Base-by-base conservation (phyloP, 2,329 filamentous ascomycete genomes). In the Amylocarpus encephaloides region DNA sequence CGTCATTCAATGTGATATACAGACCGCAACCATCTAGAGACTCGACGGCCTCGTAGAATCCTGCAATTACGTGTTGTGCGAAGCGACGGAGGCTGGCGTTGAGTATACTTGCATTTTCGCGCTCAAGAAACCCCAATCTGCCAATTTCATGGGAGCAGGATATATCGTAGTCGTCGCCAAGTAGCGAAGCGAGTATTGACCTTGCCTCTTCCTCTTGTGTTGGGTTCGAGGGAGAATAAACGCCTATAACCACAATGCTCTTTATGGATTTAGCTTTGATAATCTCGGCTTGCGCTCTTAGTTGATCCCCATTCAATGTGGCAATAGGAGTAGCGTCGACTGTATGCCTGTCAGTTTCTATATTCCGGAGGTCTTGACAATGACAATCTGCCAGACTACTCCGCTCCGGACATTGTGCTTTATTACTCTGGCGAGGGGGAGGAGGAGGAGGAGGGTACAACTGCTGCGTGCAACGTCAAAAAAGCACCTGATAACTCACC, bases 1-100 rank as follows among this genome's bases (percentile, higher is more conserved):
- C 80, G 55, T 84, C 80, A 43, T 85, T 85, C 57, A 83, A 76
- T 0, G 80, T 81, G 35, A 85, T 69, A 53, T 80, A 84, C 3
- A 59, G 43, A 16, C 57, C 61, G 44, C 57, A 61, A 0, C 82
- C 70, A 0, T 77, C 77, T 2, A 84, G 64, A 2, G 69, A 67
- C 36, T 65, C 64, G 39, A 83, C 71, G 1, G 80, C 74, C 34
- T 70, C 67, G 19, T 75, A 69, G 55, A 85, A 84, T 1, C 74
- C 73, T 9, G 67, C 68, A 52, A 83, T 81, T 0, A 79, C 83
- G 54, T 71, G 70, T 13, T 72, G 70, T 0, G 79, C 80, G 59
- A 82, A 82, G 0, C 70, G 62, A 10, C 83, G 67, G 32, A 85
- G 80, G 1, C 79, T 74, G 0, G 80, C 81, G 55, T 85, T 85